Evolutionary conservation across 1,284 basidiomycete genomes (phyloP).

Genomic region (Singerocomus rubriflavus): DNA sequence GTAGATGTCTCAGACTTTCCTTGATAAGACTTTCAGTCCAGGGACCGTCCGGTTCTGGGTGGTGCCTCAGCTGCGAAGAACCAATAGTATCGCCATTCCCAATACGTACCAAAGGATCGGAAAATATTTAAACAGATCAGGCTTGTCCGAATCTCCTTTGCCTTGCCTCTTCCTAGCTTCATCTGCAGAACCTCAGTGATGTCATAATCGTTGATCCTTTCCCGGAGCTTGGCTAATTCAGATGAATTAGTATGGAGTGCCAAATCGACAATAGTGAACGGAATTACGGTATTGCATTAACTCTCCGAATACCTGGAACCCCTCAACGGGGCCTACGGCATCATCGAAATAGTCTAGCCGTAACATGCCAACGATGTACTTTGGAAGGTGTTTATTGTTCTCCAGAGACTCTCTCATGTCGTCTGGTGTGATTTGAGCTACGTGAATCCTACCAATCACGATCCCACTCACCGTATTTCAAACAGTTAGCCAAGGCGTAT

Average conservation of each 20-base stretch:
- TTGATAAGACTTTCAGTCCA: conserved; percentile 16
- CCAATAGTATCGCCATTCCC: not conserved
- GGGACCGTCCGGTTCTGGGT: conserved; percentile 3
- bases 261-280: not conserved
- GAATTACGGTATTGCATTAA: conserved; percentile 22
- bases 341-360: conserved; percentile 28
- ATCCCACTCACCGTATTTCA: conserved; percentile 16
- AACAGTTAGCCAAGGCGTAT: conserved; percentile 14
- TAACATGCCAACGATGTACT: conserved; percentile 23
- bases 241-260: conserved; percentile 1
- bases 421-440: conserved; percentile 3
- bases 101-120: conserved; percentile 14
- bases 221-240: conserved; percentile 17
- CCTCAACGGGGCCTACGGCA: conserved; percentile 24
- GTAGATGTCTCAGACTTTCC: conserved; percentile 12
- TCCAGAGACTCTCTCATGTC: conserved; percentile 18
- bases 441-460: accelerated
- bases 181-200: conserved; percentile 17
- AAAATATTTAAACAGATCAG: conserved; percentile 27
- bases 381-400: conserved; percentile 7
- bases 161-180: conserved; percentile 16
- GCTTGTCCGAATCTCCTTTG: conserved; percentile 21
- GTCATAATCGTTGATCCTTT: conserved; percentile 7
- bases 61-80: not conserved
- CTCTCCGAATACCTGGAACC: conserved; percentile 28